Conservation (phyloP, 495 filamentous ascomycete species). For the Penicillium samsonianum region DNA sequence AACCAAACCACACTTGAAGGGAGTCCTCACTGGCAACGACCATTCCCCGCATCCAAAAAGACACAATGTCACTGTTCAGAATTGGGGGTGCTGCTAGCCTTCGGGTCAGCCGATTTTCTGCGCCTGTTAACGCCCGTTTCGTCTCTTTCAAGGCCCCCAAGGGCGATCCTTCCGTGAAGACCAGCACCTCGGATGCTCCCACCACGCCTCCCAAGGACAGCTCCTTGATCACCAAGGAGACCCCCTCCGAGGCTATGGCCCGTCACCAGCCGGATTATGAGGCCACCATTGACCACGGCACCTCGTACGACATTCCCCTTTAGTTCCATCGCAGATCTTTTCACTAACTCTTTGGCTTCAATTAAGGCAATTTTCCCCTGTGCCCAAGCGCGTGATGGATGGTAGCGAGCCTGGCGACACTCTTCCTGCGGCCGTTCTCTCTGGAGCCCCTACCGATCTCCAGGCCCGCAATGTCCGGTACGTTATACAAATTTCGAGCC, state of each 20-base stretch:
- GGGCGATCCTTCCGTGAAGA: slow-evolving; percentile 37
- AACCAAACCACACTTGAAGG: slow-evolving; percentile 39
- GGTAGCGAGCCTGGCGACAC: slow-evolving; percentile 79
- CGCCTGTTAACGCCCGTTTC: slow-evolving; percentile 41
- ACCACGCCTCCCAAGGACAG: slow-evolving; percentile 38
- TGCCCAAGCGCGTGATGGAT: slow-evolving; percentile 84
- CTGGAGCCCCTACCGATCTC: slow-evolving; percentile 89
- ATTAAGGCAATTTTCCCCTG: slow-evolving; percentile 78
- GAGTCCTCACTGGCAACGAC: slow-evolving; percentile 20
- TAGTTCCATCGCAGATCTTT: slow-evolving; percentile 5
- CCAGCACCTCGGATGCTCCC: slow-evolving; percentile 45
- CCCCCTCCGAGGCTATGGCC: slow-evolving; percentile 49
- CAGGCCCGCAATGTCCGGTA: slow-evolving; percentile 94
- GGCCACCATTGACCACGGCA: slow-evolving; percentile 73
- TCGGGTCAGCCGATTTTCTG: slow-evolving; percentile 35
- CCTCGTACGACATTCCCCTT: slow-evolving; percentile 62
- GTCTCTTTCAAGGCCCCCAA: slow-evolving; percentile 29
- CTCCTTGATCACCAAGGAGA: slow-evolving; percentile 56
- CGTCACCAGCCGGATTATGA: slow-evolving; percentile 78
- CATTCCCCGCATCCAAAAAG: slow-evolving; percentile 26
- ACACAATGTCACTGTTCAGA: slow-evolving; percentile 50
- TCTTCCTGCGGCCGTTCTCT: slow-evolving; percentile 80
- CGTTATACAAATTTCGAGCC: slow-evolving; percentile 9
- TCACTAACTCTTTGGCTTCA: slow-evolving; percentile 25
- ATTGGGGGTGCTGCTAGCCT: slow-evolving; percentile 42